A percentile compares a stretch with the other conserved stretches of the same genome.
These are phyloP conservation scores for Penicillium sp. DNA, from an alignment of 2,329 filamentous ascomycete genomes.

Conservation along the genomic window DNA sequence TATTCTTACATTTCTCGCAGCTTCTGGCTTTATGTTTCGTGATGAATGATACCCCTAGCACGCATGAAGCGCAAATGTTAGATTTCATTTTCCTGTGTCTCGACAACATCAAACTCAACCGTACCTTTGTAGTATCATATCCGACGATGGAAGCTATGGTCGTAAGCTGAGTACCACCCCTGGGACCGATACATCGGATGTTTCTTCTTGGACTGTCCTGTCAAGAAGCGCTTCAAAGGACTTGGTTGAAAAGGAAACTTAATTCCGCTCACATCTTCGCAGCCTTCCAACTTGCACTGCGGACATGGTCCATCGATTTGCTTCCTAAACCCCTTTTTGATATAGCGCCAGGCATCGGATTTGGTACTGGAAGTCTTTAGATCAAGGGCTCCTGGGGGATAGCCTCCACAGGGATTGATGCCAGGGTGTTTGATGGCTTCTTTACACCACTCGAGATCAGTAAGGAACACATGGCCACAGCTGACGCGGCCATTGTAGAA, in stretches of 20 bases:
- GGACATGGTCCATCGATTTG: neutral
- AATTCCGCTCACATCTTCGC: neutral
- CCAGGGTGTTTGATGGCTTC: neutral
- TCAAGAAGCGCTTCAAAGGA: neutral
- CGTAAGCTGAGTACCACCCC: neutral
- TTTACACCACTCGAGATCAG: neutral
- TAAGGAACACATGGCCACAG: neutral
- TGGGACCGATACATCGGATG: neutral
- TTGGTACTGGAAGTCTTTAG: neutral
- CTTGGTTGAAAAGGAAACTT: neutral
- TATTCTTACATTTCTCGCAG: neutral
- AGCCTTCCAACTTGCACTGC: neutral
- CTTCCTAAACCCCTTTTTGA: neutral
- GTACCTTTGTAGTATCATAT: neutral
- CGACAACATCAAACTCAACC: neutral
- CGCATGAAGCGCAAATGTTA: constrained; percentile 8
- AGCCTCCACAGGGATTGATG: neutral
- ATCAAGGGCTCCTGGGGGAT: neutral
- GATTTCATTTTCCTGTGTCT: neutral
- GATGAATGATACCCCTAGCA: constrained; percentile 20
- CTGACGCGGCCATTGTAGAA: neutral
- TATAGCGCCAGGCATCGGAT: neutral
- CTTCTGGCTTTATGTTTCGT: constrained; percentile 9
- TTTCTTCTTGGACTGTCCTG: neutral
- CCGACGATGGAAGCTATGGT: neutral